Evolutionary conservation across 441 rosid species (phyloP), one percentile per base, ranked within the genome.

Genomic region (Euphorbia schlechtendalii): DNA sequence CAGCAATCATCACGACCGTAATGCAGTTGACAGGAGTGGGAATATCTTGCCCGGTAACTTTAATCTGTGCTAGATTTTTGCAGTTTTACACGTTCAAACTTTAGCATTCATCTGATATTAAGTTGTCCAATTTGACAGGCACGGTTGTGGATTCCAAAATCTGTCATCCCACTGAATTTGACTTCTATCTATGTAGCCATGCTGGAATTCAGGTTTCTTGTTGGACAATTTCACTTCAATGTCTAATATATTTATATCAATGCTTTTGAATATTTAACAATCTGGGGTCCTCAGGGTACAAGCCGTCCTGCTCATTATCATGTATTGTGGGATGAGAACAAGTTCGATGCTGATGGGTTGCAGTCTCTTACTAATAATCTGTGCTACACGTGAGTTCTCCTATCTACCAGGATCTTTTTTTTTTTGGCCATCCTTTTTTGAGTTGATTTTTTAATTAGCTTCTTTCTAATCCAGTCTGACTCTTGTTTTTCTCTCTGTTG

Each of bases 291-390:
- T 32, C 55, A 93, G 98, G 99, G 97, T 0, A 93, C 97, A n/a
- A 88, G 97, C 69, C 95, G 99, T 45, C 99, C 99, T 0, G 97
- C 99, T 8, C 99, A 93, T 74, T 93, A 93, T 69, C 99, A 93
- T 67, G 99, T 93, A 41, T 78, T 94, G 11, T 90, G 99, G 96
- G 99, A 92, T 69, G 99, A 94, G 74, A 92, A 92, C 82, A 84
- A 86, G 43, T 92, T 89, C 46, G 69, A 86, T 11, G 98, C 98
- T 27, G 93, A 94, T 83, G 90, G 81, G 57, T 74, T 94, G 51
- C 99, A 90, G 79, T 86, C 86, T 1, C 85, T 94, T 8, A 94
- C 99, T 0, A 94, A 94, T 66, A 89, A 94, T 74, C 83, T 94
- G 5, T 94, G 99, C 75, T 90, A 94, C 76, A 90, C 99, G 99